These are phyloP conservation scores for Samsoniella hepiali DNA, from an alignment of 2,329 filamentous ascomycete genomes.

Conservation along the genomic window DNA sequence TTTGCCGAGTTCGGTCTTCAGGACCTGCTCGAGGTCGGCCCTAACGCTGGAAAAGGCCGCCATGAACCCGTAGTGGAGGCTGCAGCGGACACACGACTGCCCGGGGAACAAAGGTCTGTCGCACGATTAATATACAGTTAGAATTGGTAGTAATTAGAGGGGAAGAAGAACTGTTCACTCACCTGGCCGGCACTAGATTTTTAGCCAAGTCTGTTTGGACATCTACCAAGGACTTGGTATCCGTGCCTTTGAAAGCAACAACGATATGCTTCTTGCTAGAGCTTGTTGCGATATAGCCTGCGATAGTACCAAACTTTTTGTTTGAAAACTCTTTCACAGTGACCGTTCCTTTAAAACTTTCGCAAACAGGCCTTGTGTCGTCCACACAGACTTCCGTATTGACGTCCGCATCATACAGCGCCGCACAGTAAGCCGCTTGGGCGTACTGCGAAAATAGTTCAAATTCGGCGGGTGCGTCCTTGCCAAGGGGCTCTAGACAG, in stretches of 20 bases:
- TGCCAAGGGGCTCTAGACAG: not conserved
- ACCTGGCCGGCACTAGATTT: not conserved
- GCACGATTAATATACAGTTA: not conserved
- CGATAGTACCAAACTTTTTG: not conserved
- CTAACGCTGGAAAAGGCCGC: not conserved
- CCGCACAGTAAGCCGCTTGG: not conserved
- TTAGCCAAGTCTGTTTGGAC: not conserved
- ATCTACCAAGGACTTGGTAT: not conserved
- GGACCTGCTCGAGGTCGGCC: not conserved
- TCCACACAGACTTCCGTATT: not conserved
- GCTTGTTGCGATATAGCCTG: not conserved
- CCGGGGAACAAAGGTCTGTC: not conserved
- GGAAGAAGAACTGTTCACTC: not conserved
- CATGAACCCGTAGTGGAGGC: not conserved
- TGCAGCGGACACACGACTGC: not conserved
- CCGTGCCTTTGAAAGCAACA: constrained; percentile 1
- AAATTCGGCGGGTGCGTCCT: not conserved
- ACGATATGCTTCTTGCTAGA: not conserved
- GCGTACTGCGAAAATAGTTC: not conserved
- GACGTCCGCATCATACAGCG: not conserved
- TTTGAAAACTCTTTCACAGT: not conserved
- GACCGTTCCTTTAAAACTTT: not conserved
- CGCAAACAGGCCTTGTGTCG: not conserved
- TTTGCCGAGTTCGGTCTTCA: not conserved
- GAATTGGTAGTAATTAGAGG: not conserved